Evolutionary conservation across 1,284 basidiomycete species (phyloP), one percentile per base, ranked within the genome.

Genomic region (Singerocomus inundabilis): DNA sequence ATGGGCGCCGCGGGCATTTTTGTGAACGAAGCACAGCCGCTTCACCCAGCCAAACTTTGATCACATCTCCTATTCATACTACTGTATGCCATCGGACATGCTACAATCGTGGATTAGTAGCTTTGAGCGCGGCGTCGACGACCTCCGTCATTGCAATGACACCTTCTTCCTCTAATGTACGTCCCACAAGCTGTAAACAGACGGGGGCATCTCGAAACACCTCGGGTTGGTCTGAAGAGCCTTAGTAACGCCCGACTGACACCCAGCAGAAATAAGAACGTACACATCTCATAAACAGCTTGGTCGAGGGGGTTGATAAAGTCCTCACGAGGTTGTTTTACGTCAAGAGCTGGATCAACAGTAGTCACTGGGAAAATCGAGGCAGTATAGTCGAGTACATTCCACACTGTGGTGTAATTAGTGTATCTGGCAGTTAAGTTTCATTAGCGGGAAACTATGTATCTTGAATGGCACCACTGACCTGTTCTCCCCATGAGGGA

Each of bases 1-100:
- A 93, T 93, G 91, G 91, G 91, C 15, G 89, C 88, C 34, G 91
- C 90, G 9, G 81, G 82, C 4, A 78, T 93, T 48, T 86, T 93
- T 56, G 84, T 93, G 21, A 91, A 89, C 60, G 91, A 93, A 64
- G 74, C 70, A 10, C 58, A 49, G 25, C 57, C 58, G 12, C 44
- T 49, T 32, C 44, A 46, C 32, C 38, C 46, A 12, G 46, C 65
- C 32, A 70, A 60, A 40, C 57, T 64, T 42, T 67, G 55, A 54
- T 54, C 34, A 24, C 25, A 43, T 48, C n/a, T 46, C 43, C 33
- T 31, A 6, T 34, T 41, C 39, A 12, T 46, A 5, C 15, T 39
- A 46, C 32, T 15, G n/a, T 26, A 48, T 32, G 15, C 28, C 21
- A 33, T 16, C 31, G 13, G 35, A 31, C 18, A 13, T 16, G 35